phyloP scores from a whole-genome alignment of 2,329 filamentous ascomycete species.

The Arthrobotrys sinensis region DNA sequence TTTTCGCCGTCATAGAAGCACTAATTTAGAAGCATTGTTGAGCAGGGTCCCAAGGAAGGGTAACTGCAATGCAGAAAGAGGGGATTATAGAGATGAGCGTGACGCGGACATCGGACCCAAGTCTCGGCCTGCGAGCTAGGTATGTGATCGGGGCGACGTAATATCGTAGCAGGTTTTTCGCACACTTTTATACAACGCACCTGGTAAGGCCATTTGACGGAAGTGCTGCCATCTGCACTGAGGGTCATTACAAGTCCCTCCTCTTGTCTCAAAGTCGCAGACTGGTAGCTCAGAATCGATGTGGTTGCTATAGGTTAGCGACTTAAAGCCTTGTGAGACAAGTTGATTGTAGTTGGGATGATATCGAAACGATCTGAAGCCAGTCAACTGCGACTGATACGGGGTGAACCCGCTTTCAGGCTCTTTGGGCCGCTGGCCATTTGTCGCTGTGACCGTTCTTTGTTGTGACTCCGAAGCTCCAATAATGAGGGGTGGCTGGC shows the following conservation, averaged over 20 bases:
- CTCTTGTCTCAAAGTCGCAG: conserved; percentile 82
- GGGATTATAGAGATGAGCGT: not conserved
- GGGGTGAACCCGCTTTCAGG: conserved; percentile 71
- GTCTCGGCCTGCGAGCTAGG: conserved; percentile 5
- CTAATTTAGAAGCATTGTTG: not conserved
- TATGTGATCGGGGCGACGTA: conserved; percentile 7
- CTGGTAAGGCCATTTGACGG: conserved; percentile 78
- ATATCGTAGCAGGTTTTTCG: conserved; percentile 36
- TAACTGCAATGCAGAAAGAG: conserved; percentile 48
- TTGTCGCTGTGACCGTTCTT: conserved; percentile 10
- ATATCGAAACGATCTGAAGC: conserved; percentile 90
- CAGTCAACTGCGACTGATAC: conserved; percentile 86
- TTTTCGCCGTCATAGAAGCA: not conserved
- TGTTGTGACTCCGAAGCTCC: conserved; percentile 27
- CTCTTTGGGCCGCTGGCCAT: conserved; percentile 63
- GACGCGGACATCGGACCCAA: not conserved
- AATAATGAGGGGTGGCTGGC: conserved; percentile 64
- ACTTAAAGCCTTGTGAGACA: conserved; percentile 84
- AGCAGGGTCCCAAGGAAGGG: conserved; percentile 54
- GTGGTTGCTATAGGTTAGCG: conserved; percentile 92
- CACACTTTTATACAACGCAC: conserved; percentile 73
- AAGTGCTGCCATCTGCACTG: conserved; percentile 87
- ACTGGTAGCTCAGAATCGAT: conserved; percentile 82
- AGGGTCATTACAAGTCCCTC: conserved; percentile 80
- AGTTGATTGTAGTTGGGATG: conserved; percentile 81